phyloP scores from a whole-genome alignment of 1,284 basidiomycete genomes.

The Amylostereum chailletii region DNA sequence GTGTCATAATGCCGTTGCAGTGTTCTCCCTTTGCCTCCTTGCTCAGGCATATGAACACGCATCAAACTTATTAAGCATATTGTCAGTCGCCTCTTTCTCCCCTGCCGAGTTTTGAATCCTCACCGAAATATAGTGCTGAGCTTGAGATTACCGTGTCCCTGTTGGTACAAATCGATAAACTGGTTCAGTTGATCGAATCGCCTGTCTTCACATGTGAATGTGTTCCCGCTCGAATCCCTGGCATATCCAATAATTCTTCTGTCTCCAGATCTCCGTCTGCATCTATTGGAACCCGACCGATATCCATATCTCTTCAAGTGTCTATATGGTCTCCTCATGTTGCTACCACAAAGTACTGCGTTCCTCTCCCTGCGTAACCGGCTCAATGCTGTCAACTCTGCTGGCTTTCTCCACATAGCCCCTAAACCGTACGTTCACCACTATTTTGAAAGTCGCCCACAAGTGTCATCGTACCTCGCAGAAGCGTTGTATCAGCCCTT shows the following conservation, averaged over 20 bases:
- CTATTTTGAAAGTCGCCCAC: neutral
- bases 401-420: slow-evolving; percentile 86
- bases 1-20: slow-evolving; percentile 98
- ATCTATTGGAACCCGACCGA: slow-evolving; percentile 94
- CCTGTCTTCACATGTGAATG: slow-evolving; percentile 92
- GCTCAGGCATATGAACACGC: slow-evolving; percentile 99
- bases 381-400: slow-evolving; percentile 89
- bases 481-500: slow-evolving; percentile 25
- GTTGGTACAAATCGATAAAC: slow-evolving; percentile 95
- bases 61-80: slow-evolving; percentile 93
- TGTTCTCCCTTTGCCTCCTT: slow-evolving; percentile 91
- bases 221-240: neutral
- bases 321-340: slow-evolving; percentile 94
- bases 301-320: slow-evolving; percentile 97
- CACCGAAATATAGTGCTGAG: slow-evolving; percentile 60
- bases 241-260: neutral
- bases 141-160: slow-evolving; percentile 93
- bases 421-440: slow-evolving; percentile 55
- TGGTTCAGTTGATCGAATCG: slow-evolving; percentile 96
- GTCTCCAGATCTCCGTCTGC: slow-evolving; percentile 80
- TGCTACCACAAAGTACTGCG: slow-evolving; percentile 93
- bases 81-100: slow-evolving; percentile 44
- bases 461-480: slow-evolving; percentile 3
- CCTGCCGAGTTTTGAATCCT: no score
- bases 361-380: slow-evolving; percentile 94